A percentile compares a stretch with the other conserved stretches of the same genome.
Evolutionary conservation across 2,329 filamentous ascomycete genomes (phyloP).

Genomic region (Trichophaea hybrida): DNA sequence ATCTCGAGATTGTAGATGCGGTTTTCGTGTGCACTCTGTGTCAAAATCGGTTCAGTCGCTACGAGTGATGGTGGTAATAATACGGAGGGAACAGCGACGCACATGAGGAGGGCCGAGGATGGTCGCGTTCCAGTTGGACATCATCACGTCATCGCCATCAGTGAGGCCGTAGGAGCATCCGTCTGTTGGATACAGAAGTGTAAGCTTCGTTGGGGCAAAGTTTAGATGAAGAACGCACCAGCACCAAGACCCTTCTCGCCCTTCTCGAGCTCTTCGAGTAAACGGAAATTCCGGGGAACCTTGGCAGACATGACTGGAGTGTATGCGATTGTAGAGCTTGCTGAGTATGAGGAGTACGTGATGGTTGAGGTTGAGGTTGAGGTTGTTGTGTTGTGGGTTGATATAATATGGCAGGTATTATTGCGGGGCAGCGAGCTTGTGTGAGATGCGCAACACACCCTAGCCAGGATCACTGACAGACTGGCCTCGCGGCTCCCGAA

Average conservation of each 20-base stretch:
- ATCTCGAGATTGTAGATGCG: constrained; percentile 97
- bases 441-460: no score
- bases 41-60: background rate
- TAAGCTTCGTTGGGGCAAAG: constrained; percentile 5
- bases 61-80: background rate
- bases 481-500: no score
- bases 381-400: background rate
- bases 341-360: background rate
- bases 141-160: constrained; percentile 83
- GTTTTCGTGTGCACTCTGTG: constrained; percentile 91
- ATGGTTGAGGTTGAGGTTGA: background rate
- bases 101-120: constrained; percentile 94
- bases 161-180: constrained; percentile 94
- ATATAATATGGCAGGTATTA: background rate
- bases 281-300: constrained; percentile 87
- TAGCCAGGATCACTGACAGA: no score
- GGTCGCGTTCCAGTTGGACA: constrained; percentile 98
- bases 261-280: constrained; percentile 96
- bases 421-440: background rate
- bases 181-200: constrained; percentile 41
- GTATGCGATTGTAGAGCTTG: background rate
- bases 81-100: constrained; percentile 31
- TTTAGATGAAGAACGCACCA: constrained; percentile 37
- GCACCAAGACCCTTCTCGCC: constrained; percentile 94
- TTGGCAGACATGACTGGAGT: constrained; percentile 39